Base-by-base conservation (phyloP, 805 yeast genomes). In the Candida khao-thaluensis region DNA sequence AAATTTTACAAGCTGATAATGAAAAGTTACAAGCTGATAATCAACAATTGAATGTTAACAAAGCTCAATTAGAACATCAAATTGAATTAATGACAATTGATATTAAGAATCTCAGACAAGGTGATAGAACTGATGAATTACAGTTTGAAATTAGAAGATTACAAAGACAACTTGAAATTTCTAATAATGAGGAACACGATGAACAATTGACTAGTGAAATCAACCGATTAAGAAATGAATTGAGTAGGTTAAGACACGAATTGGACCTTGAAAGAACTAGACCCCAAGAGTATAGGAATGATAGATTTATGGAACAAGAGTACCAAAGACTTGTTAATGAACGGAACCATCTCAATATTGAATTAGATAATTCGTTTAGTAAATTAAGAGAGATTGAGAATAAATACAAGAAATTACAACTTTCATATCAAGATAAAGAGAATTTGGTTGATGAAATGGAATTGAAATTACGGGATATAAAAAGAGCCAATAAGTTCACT, bases 331-430 rank as follows among this genome's bases (percentile, higher is more conserved):
- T 24, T 4, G 24, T 18, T 17, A 42, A 7, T 17, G 51, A 49
- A 29, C 38, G 45, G 24, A 29, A 43, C 8, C 51, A 48, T 3
- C 47, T 54, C 20, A 43, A 42, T 32, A 11, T 22, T 27, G 44
- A 54, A 4, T 59, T 58, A 30, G 64, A 68, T 10, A 60, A 64
- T 17, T 45, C 57, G n/a, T 74, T 69, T 40, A 55, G 72, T 37
- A 62, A 62, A 27, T 56, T 63, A n/a, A 52, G 45, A 26, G 48
- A 47, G 20, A 17, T 47, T 17, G 51, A 47, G 20, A 38, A 36
- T 15, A 44, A 44, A 41, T 36, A 32, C 21, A 42, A 43, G 34
- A 44, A 42, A 29, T 30, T 47, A 16, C 47, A 44, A 28, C 16
- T 70, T 3, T 52, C 69, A 41, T 15, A 34, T 37, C 42, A 54